Evolutionary conservation across 2,329 filamentous ascomycete species (phyloP), one percentile per base, ranked within the genome.

Genomic region (Xylariaceae sp.): DNA sequence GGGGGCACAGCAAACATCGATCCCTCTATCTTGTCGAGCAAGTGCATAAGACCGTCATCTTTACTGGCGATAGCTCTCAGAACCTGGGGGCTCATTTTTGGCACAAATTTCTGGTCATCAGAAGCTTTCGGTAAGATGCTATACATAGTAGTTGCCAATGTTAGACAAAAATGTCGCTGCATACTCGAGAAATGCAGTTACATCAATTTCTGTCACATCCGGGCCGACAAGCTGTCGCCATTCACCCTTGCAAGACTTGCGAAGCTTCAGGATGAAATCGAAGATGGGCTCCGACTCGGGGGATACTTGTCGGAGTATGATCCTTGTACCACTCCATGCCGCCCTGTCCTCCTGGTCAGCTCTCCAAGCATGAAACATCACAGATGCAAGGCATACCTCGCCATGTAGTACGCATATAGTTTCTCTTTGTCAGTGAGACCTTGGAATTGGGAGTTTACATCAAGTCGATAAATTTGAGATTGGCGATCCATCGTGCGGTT

Each of bases 321-420:
- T 73, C 43, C 76, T 70, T 17, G 74, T 72, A 12, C 79, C 78
- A 49, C 68, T 63, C 60, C 78, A 82, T 0, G 77, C 71, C 22
- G 77, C 76, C 48, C 75, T 79, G 48, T 46, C 50, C n/a, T n/a
- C n/a, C n/a, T n/a, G n/a, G 22, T 47, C 25, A 27, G 44, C 8
- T 5, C 32, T 34, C 22, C 22, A n/a, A 38, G 33, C 34, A 44
- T 53, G 33, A 57, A 23, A 29, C 11, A 19, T 32, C 35, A 29
- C 10, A 41, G 29, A 23, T 22, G 33, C 22, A 25, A 22, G 2
- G 23, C 33, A 6, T 52, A 63, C 63, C 62, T 55, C 32, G 59
- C 57, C 59, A 84, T 75, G 55, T 77, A 76, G 64, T 86, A 82
- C 16, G 80, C 79, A 67, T 86, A 86, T 63, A 77, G 74, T 64